Evolutionary conservation across 2,329 filamentous ascomycete species (phyloP).

Genomic region (Curvularia sp.): DNA sequence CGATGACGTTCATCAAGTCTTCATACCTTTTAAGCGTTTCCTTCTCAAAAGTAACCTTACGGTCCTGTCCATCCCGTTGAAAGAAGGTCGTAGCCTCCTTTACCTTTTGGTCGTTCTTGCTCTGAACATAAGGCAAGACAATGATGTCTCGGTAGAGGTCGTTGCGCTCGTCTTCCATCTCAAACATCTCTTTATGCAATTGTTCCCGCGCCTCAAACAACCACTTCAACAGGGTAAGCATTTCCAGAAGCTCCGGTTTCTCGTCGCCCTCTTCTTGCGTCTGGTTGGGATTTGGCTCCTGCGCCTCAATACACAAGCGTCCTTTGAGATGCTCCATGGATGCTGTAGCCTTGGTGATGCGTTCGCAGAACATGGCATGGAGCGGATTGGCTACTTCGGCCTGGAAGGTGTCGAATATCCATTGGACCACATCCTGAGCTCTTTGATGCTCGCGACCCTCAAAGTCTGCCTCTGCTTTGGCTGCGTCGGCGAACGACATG

Average conservation of each 20-base stretch:
- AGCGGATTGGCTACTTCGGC: constrained; percentile 81
- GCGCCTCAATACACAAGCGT: constrained; percentile 75
- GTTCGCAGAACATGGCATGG: constrained; percentile 78
- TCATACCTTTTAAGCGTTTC: constrained; percentile 76
- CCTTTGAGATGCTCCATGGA: constrained; percentile 79
- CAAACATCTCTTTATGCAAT: constrained; percentile 83
- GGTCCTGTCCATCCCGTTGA: constrained; percentile 74
- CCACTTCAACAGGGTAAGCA: constrained; percentile 94
- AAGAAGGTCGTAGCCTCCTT: constrained; percentile 84
- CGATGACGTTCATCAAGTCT: constrained; percentile 79
- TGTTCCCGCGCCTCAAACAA: constrained; percentile 93
- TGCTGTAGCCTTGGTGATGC: constrained; percentile 74
- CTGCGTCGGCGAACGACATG: constrained; percentile 83
- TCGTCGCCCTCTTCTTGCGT: constrained; percentile 96
- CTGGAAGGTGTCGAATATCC: constrained; percentile 85
- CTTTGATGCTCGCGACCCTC: constrained; percentile 72
- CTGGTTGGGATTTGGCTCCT: constrained; percentile 74
- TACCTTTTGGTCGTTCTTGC: constrained; percentile 78
- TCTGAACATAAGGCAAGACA: constrained; percentile 77
- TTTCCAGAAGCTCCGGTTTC: constrained; percentile 90
- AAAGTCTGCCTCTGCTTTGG: constrained; percentile 78
- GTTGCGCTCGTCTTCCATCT: constrained; percentile 84
- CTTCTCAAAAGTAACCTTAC: constrained; percentile 73
- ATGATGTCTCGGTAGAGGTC: constrained; percentile 86
- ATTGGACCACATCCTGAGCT: constrained; percentile 76